Evolutionary conservation across 257 asterid species (phyloP), one percentile per base, ranked within the genome.

Genomic region (Primulina huaijiensis): DNA sequence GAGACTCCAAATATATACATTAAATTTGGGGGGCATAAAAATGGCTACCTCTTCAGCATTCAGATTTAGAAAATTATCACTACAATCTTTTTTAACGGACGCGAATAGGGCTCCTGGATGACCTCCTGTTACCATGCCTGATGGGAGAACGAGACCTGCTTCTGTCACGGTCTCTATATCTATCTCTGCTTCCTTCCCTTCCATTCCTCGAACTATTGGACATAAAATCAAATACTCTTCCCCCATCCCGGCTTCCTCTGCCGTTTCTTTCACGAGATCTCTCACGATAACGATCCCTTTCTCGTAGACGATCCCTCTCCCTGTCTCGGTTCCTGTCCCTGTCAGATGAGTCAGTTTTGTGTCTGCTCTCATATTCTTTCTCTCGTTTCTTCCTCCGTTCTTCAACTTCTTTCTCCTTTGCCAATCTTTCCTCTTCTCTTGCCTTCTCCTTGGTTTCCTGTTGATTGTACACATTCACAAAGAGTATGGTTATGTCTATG

Each of bases 131-230:
- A 74, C 92, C 78, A 43, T 80, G 88, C 81, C 86, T 81, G 60
- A 77, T 40, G 20, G 97, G 99, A 73, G 99, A 94, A 38, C 82
- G 89, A 21, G 99, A 94, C 81, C 93, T 85, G 81, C 95, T 88
- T 73, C 96, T 80, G 61, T 80, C 90, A 74, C 83, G 89, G 40
- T 78, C 89, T 31, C 88, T 77, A 69, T 83, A 82, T 74, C 92
- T 80, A 57, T 94, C 99, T 82, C 90, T 86, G 73, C 96, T 87
- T 65, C 88, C 83, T 70, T 86, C 92, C 76, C 96, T 86, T 66
- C 96, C 96, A 62, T 86, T 91, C 79, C 87, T 83, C 10, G 81
- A 80, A 70, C 72, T 83, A 68, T 81, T 65, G 70, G 81, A 73
- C 83, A 75, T 91, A 84, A 86, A 68, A 81, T 86, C 96, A 60